Conservation (phyloP, 805 yeast species). For the Ogataea ganodermae region DNA sequence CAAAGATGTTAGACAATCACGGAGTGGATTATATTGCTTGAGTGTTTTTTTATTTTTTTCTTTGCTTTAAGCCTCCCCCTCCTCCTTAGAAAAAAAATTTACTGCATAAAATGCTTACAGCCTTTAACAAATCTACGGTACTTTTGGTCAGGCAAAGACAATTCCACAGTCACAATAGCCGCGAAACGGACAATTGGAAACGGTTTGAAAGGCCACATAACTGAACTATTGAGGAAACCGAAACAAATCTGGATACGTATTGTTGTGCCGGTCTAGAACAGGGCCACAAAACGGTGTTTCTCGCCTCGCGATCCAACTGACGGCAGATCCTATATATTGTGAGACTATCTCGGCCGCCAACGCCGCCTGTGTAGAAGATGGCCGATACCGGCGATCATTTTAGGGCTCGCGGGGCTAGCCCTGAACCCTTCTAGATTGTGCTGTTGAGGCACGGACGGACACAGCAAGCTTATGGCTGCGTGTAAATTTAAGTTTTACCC, state of each 20-base stretch:
- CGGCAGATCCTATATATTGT: background rate
- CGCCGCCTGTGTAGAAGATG: no score
- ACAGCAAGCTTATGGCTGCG: no score
- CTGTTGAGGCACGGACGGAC: no score
- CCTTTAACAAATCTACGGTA: background rate
- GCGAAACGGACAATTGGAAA: background rate
- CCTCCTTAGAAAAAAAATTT: background rate
- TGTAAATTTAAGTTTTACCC: background rate
- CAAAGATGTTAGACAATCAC: no score
- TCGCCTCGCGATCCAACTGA: background rate
- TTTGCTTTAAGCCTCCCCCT: no score
- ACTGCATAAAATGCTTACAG: background rate
- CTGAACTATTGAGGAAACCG: no score
- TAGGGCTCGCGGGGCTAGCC: slow-evolving; percentile 1
- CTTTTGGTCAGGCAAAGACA: background rate
- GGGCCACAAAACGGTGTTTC: background rate
- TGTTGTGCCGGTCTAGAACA: background rate
- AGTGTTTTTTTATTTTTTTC: no score
- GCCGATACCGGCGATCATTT: no score
- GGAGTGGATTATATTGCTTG: no score
- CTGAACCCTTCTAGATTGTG: no score
- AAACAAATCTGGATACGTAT: background rate
- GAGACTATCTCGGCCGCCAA: no score
- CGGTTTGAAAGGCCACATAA: background rate
- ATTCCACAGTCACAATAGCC: background rate